Base-by-base conservation (phyloP, 768 basidiomycete genomes). In the Jaapia argillacea region DNA sequence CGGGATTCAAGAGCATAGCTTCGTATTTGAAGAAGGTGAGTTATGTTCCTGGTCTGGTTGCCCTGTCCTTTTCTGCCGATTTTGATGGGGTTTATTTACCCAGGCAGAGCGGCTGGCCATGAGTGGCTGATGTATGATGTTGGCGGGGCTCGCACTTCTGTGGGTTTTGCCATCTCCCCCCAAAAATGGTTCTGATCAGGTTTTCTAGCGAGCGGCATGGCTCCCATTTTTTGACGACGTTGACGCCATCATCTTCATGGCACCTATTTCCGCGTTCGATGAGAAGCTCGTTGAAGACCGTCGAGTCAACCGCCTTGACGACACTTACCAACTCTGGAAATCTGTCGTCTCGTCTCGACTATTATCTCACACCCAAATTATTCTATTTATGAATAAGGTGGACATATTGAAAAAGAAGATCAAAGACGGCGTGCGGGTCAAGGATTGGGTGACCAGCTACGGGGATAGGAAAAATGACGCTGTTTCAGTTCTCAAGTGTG, bases 51-150 rank as follows among this genome's bases (percentile, higher is more conserved):
- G 41, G 35, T 13, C 18, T 14, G n/a, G 37, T 7, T 21, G 12
- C 27, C 39, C 27, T 36, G 25, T 16, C 28, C 18, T 24, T 26
- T 14, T 25, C 16, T 33, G 28, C 28, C 16, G 10, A 33, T 38
- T 12, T 22, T 38, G 31, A 33, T 33, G 16, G 31, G 31, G 31
- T 33, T 45, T 40, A 18, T 24, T 40, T 14, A 16, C 14, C 42
- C 42, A 81, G 81, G 75, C 23, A 62, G 67, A 45, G 73, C 75
- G 6, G 68, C 72, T 45, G 81, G 79, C 2, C 76, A 69, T 46
- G 85, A 87, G 56, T 88, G 85, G 85, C 60, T 79, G 36, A 68
- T 90, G 51, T 90, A 84, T 54, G 86, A 90, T 55, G 84, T 89
- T 23, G 85, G 86, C 26, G 85, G 85, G n/a, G 79, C 79, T 26